Conservation (phyloP, 164 flowering plant species). For the Malania oleifera region DNA sequence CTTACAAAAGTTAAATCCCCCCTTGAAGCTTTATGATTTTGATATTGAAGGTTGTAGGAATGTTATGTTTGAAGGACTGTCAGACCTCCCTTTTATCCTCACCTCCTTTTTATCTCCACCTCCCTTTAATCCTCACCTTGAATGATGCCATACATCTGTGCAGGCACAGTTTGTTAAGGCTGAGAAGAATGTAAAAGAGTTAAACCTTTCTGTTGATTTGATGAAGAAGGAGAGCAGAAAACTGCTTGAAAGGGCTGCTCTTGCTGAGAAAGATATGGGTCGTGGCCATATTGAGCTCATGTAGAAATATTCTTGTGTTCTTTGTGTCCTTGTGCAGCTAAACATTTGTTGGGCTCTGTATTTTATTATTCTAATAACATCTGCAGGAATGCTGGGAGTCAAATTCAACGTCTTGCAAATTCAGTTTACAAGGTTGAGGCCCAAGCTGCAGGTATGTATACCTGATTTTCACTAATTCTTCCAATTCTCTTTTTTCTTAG, state of each 20-base stretch:
- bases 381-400: conserved; percentile 60
- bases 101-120: too few species aligned
- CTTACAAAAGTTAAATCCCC: neutral
- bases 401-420: conserved; percentile 58
- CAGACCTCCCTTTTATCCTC: neutral
- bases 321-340: neutral
- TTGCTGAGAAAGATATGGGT: conserved; percentile 83
- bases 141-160: conserved; percentile 7
- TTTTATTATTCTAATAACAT: conserved; percentile 8
- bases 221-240: conserved; percentile 83
- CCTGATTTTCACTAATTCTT: neutral
- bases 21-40: neutral
- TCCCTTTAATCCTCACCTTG: too few species aligned
- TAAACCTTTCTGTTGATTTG: conserved; percentile 64
- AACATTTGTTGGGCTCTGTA: neutral
- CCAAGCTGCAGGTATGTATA: conserved; percentile 62
- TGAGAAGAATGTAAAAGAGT: conserved; percentile 68
- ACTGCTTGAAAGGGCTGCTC: conserved; percentile 72
- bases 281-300: conserved; percentile 57
- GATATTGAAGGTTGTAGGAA: neutral
- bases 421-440: conserved; percentile 59
- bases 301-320: conserved; percentile 26
- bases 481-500: too few species aligned
- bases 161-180: conserved; percentile 76
- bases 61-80: conserved; percentile 3